phyloP scores from a whole-genome alignment of 305 asterid genomes.

The Solanum hybrid region DNA sequence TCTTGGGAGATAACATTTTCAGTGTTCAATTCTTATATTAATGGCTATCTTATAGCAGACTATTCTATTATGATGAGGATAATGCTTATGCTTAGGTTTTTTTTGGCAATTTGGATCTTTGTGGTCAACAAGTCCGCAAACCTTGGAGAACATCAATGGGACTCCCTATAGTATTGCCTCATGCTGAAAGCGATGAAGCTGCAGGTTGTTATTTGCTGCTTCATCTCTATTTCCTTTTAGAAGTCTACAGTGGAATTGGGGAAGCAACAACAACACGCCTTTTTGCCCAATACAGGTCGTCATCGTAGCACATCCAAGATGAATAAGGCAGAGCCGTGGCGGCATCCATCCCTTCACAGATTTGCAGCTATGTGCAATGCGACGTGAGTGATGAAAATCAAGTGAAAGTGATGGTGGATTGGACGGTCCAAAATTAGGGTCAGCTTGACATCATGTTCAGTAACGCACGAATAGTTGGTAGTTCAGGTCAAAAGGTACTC shows the following conservation, averaged over 20 bases:
- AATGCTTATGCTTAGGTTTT: conserved; percentile 48
- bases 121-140: conserved; percentile 86
- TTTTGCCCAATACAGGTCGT: conserved; percentile 31
- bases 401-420: conserved; percentile 29
- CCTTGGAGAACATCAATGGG: conserved; percentile 90
- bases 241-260: conserved; percentile 29
- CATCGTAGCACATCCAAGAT: conserved; percentile 31
- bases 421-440: conserved; percentile 21
- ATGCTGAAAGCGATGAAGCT: conserved; percentile 75
- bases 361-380: conserved; percentile 30
- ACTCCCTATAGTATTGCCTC: conserved; percentile 88
- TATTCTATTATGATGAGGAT: conserved; percentile 19
- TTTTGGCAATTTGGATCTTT: conserved; percentile 82
- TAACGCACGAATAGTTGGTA: conserved; percentile 17
- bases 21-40: neutral
- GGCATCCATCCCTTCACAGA: conserved; percentile 17
- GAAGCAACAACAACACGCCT: conserved; percentile 28
- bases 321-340: conserved; percentile 22
- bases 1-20: neutral
- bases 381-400: conserved; percentile 36
- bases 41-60: neutral
- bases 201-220: conserved; percentile 37
- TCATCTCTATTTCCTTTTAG: too few relatives aligned
- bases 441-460: conserved; percentile 31
- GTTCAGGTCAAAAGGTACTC: conserved; percentile 17